Base-by-base conservation (phyloP, 2,329 filamentous ascomycete genomes). In the Xylariaceae sp. region DNA sequence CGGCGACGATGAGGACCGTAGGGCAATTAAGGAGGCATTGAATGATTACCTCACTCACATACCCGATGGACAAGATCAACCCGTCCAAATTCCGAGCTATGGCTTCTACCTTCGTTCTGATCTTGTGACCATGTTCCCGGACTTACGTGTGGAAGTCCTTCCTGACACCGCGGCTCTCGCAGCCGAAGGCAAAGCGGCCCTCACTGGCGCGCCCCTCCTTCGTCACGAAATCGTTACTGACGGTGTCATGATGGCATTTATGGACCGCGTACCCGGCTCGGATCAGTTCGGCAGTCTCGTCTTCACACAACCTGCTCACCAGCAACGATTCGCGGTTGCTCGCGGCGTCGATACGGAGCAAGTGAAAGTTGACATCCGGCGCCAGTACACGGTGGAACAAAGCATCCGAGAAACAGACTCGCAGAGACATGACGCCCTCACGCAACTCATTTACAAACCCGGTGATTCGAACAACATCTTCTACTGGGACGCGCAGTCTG, bases 141-240 rank as follows among this genome's bases (percentile, higher is more conserved):
- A 54, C 26, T 29, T 54, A 3, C 18, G 29, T 3, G 49, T 47
- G 1, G 43, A 39, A 29, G 30, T 44, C 7, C 40, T 50, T 18
- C 29, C 40, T n/a, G 4, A 16, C 13, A 42, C 19, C 4, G 34
- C 13, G 2, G 30, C 44, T 22, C 30, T 37, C 6, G 32, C 42
- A 3, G 30, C 43, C 5, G 36, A 16, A 30, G 47, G 47, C 0
- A 2, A 49, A 22, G 26, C 42, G 8, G 18, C 26, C 15, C 49
- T 15, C 1, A 18, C 44, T 4, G 37, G 50, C 1, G 40, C 51
- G 5, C 51, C 51, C 1, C 22, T 53, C 1, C n/a, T 53, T 5
- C 51, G 51, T 3, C 39, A 53, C 18, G 51, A 53, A 10, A 48
- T 53, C 19, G 45, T 53, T 15, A 44, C 51, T 6, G 51, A 53